Conservation (phyloP, 768 basidiomycete genomes). For the Pisolithus tinctorius region DNA sequence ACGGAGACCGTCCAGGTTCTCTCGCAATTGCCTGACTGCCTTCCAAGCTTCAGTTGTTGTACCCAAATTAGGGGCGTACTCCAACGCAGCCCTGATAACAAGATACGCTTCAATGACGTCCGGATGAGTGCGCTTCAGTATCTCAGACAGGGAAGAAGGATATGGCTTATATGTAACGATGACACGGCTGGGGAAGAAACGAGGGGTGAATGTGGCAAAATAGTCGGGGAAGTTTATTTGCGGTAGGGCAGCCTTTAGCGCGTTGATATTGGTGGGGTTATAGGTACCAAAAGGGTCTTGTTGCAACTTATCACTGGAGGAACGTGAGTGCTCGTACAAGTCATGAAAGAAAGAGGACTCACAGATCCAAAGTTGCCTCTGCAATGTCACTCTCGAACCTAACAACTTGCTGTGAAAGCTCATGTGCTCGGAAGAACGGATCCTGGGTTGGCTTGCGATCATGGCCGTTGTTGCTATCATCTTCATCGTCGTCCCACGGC, state of each 20-base stretch:
- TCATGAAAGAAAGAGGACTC: slow-evolving; percentile 3
- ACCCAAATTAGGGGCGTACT: slow-evolving; percentile 66
- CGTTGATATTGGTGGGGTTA: slow-evolving; percentile 70
- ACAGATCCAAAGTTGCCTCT: slow-evolving; percentile 74
- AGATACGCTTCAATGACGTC: slow-evolving; percentile 86
- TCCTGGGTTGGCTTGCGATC: slow-evolving; percentile 26
- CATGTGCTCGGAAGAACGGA: slow-evolving; percentile 42
- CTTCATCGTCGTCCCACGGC: slow-evolving; percentile 70
- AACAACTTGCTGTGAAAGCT: slow-evolving; percentile 66
- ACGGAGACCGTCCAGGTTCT: slow-evolving; percentile 76
- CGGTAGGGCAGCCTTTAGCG: slow-evolving; percentile 61
- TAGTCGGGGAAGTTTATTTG: slow-evolving; percentile 83
- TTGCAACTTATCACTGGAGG: slow-evolving; percentile 52
- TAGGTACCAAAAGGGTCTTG: slow-evolving; percentile 85
- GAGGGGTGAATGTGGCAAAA: slow-evolving; percentile 77
- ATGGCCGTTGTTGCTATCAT: slow-evolving; percentile 36
- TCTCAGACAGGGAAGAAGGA: slow-evolving; percentile 53
- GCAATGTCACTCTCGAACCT: slow-evolving; percentile 75
- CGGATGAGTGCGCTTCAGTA: slow-evolving; percentile 60
- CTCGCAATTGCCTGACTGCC: slow-evolving; percentile 61
- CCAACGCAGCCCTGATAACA: slow-evolving; percentile 64
- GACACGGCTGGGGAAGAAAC: slow-evolving; percentile 65
- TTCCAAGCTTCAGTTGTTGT: slow-evolving; percentile 73
- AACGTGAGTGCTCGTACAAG: not conserved
- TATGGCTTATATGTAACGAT: slow-evolving; percentile 83